A percentile compares a stretch with the other conserved stretches of the same genome.
Evolutionary conservation across 2,329 filamentous ascomycete species (phyloP).

Genomic region (Teratosphaeria nubilosa): DNA sequence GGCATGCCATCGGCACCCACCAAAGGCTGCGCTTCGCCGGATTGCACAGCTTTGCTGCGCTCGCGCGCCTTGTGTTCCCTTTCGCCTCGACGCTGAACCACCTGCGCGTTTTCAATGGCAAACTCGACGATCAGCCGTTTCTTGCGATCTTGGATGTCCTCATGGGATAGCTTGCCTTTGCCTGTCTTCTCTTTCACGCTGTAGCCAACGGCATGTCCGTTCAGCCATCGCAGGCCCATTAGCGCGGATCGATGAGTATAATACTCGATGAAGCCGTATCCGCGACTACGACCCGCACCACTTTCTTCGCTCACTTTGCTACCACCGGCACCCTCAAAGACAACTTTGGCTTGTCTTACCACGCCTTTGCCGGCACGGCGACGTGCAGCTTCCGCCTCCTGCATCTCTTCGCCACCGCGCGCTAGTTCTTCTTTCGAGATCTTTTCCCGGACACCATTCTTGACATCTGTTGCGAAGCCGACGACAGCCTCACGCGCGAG

Average conservation of each 20-base stretch:
- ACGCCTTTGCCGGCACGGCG: slow-evolving; percentile 77
- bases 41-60: slow-evolving; percentile 25
- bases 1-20: background rate
- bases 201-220: slow-evolving; percentile 58
- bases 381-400: slow-evolving; percentile 66
- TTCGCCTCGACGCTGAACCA: slow-evolving; percentile 68
- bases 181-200: slow-evolving; percentile 28
- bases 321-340: slow-evolving; percentile 81
- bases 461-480: slow-evolving; percentile 85
- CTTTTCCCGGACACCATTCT: slow-evolving; percentile 60
- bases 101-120: slow-evolving; percentile 94
- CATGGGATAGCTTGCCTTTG: slow-evolving; percentile 28
- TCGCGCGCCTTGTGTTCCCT: slow-evolving; percentile 48
- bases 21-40: slow-evolving; percentile 1
- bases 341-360: slow-evolving; percentile 86
- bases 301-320: slow-evolving; percentile 69
- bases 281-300: slow-evolving; percentile 73
- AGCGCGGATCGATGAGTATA: slow-evolving; percentile 85
- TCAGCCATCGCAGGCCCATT: slow-evolving; percentile 90
- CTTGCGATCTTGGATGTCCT: slow-evolving; percentile 59
- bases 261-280: slow-evolving; percentile 97
- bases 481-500: slow-evolving; percentile 88
- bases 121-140: slow-evolving; percentile 92
- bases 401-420: slow-evolving; percentile 70
- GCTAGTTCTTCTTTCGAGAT: slow-evolving; percentile 83